Evolutionary conservation across 1,139 yeast species (phyloP), one percentile per base, ranked within the genome.

Genomic region (Blastobotrys elegans): DNA sequence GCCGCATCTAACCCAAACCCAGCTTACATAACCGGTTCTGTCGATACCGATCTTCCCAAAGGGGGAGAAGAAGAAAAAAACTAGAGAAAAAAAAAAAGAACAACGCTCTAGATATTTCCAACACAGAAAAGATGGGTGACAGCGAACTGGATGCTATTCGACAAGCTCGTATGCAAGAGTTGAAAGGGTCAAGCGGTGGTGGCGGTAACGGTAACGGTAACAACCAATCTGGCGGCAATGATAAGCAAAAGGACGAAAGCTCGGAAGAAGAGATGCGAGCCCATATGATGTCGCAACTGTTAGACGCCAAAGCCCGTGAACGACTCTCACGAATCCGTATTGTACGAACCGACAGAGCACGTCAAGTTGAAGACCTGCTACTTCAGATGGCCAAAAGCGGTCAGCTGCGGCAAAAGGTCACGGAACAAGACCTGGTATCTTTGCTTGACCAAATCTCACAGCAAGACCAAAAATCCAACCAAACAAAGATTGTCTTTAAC

Each of bases 341-440:
- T 61, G 98, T 92, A 37, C 77, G 92, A 60, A 94, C 95, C 2
- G 97, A 92, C 50, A 74, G 97, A 47, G 97, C 96, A 0, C 76
- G 78, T 43, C 86, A 67, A 4, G 97, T 90, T n/a, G 97, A 92
- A 62, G 82, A 83, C 54, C 79, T 90, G 60, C 69, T 92, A 42
- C 67, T 84, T 31, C 79, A 82, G 56, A 68, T 90, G 65, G 86
- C 83, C n/a, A 79, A 81, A 48, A 74, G 84, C 59, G 97, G 97
- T 1, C 87, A 84, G 51, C 71, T 90, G 40, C 74, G 79, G 47
- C 76, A 80, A 52, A 86, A 87, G 62, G 72, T 92, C 31, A 71
- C 76, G 4, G 98, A 92, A 62, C 73, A 75, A 34, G 96, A 89
- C 55, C 75, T 92, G 50, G 96, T 89, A 26, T 83, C 81, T 52